These are phyloP conservation scores for Prunus mira DNA, from an alignment of 306 rosid genomes.

Conservation along the genomic window DNA sequence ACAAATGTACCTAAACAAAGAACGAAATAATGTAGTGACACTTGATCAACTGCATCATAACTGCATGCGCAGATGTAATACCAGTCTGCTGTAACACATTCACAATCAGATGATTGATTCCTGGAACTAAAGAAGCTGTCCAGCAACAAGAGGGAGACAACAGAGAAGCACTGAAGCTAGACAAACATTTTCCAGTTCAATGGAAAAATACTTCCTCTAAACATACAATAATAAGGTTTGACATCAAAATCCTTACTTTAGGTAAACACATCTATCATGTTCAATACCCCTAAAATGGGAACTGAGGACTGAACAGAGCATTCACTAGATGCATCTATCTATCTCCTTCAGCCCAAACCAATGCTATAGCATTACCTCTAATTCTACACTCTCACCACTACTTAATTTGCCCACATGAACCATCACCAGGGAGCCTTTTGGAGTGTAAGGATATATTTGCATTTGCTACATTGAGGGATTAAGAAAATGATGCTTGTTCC, in stretches of 20 bases:
- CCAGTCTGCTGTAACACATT: neutral
- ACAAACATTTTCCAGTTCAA: neutral
- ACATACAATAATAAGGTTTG: neutral
- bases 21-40: neutral
- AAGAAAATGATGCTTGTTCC: neutral
- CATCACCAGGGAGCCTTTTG: neutral
- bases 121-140: neutral
- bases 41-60: neutral
- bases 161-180: neutral
- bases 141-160: neutral
- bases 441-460: neutral
- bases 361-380: neutral
- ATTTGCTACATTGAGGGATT: neutral
- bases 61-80: neutral
- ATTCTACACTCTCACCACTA: neutral
- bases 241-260: neutral
- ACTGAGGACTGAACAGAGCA: neutral
- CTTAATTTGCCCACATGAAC: neutral
- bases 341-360: neutral
- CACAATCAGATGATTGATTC: neutral
- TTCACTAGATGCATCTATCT: neutral
- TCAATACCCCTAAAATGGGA: neutral
- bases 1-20: neutral
- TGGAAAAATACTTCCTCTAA: neutral
- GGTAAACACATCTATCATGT: neutral